Conservation (phyloP, 805 yeast species). For the Ogataea polymorpha region DNA sequence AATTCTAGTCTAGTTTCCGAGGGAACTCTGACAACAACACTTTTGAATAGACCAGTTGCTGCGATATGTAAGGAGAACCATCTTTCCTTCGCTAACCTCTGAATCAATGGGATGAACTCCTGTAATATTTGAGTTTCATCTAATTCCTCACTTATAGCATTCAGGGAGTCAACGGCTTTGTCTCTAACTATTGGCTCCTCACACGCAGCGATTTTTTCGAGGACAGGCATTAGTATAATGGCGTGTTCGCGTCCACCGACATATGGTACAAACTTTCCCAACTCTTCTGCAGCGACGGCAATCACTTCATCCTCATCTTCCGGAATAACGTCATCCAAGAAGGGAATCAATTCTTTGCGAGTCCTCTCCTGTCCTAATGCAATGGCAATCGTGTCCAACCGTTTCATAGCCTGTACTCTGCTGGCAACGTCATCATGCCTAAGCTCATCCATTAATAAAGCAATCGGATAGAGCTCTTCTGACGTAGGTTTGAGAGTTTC, state of each 20-base stretch:
- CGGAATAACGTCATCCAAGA: slow-evolving; percentile 81
- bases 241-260: slow-evolving; percentile 80
- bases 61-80: slow-evolving; percentile 96
- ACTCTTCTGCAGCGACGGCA: slow-evolving; percentile 86
- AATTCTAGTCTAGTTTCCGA: slow-evolving; percentile 56
- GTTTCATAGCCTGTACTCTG: slow-evolving; percentile 91
- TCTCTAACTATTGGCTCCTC: slow-evolving; percentile 97
- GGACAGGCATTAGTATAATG: slow-evolving; percentile 56
- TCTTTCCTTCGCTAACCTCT: slow-evolving; percentile 76
- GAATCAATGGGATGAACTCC: slow-evolving; percentile 72
- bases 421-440: slow-evolving; percentile 91
- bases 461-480: slow-evolving; percentile 86
- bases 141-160: slow-evolving; percentile 62
- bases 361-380: slow-evolving; percentile 95
- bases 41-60: slow-evolving; percentile 81
- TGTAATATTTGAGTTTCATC: slow-evolving; percentile 59
- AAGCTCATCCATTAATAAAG: slow-evolving; percentile 93
- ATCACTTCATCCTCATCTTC: slow-evolving; percentile 99
- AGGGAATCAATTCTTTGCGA: slow-evolving; percentile 83
- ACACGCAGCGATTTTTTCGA: slow-evolving; percentile 82
- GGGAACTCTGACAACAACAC: slow-evolving; percentile 60
- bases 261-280: slow-evolving; percentile 82
- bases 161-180: slow-evolving; percentile 84
- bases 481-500: slow-evolving; percentile 8
- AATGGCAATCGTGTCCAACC: slow-evolving; percentile 88